A percentile compares a stretch with the other conserved stretches of the same genome.
These are phyloP conservation scores for Bullera alba DNA, from an alignment of 768 basidiomycete species.

Conservation along the genomic window DNA sequence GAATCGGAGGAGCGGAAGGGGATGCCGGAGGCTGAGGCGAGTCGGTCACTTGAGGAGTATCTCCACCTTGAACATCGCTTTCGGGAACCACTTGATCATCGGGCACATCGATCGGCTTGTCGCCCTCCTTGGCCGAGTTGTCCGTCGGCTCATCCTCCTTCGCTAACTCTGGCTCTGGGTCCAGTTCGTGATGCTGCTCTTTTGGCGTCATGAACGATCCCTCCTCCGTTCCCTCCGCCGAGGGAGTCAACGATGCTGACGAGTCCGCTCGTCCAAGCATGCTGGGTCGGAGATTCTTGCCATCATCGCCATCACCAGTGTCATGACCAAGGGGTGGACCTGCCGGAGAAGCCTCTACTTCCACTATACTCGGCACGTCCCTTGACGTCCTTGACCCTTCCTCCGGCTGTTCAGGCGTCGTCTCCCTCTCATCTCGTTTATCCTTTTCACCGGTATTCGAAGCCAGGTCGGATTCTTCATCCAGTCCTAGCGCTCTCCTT, in stretches of 20 bases:
- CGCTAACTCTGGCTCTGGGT: background rate
- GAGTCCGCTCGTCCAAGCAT: background rate
- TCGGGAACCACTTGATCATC: too few relatives aligned
- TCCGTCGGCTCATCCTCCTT: background rate
- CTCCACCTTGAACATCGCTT: too few relatives aligned
- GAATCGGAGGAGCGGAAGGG: too few relatives aligned
- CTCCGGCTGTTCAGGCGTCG: constrained; percentile 2
- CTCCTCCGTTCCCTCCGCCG: constrained; percentile 12
- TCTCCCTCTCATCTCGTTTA: too few relatives aligned
- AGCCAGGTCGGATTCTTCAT: background rate
- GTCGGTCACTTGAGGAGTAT: too few relatives aligned
- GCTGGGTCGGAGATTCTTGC: background rate
- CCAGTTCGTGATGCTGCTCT: constrained; percentile 14
- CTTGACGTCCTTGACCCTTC: constrained; percentile 1
- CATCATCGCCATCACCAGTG: background rate
- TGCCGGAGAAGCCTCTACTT: background rate
- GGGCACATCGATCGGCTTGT: too few relatives aligned
- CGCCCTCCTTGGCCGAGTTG: constrained; percentile 5
- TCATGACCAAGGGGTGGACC: background rate
- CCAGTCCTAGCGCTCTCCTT: background rate
- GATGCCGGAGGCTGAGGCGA: too few relatives aligned
- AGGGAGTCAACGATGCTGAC: constrained; percentile 2
- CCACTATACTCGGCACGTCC: constrained; percentile 12
- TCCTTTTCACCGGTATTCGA: background rate
- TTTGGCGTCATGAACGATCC: constrained; percentile 29